Base-by-base conservation (phyloP, 352 stramenopile species). In the Phytophthora pistaciae region DNA sequence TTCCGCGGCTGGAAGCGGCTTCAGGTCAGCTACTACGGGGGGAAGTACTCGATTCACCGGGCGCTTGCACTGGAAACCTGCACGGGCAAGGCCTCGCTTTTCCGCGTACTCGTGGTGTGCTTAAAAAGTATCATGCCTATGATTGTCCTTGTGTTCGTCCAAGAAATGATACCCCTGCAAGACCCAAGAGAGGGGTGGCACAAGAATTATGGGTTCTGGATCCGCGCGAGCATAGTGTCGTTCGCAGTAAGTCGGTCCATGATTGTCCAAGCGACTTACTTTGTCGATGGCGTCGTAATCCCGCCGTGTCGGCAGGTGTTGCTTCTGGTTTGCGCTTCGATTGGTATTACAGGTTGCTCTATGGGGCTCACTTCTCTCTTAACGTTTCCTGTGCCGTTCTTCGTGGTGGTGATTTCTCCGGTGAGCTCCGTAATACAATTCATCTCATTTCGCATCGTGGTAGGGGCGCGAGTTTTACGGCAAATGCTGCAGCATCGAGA, bases 91-190 rank as follows among this genome's bases (percentile, higher is more conserved):
- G 27, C 48, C 9, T 54, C 48, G 9, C 48, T n/a, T 16, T 54
- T 54, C 11, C 48, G 20, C n/a, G 48, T 54, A 10, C 10, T 54
- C 0, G 1, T 31, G 14, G 48, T 54, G 21, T 54, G 48, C 20
- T 16, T 54, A n/a, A 29, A 29, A 31, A 31, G 7, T 18, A 2
- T 29, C 1, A 18, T 29, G n/a, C 48, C 48, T 3, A 54, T 54
- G 48, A 1, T 54, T 2, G 20, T 3, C 20, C 48, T 56, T 3
- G 49, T 56, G 10, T 4, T 29, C 13, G 49, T 18, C n/a, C 21
- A 56, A 33, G 49, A 55, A n/a, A n/a, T 55, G 23, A 55, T 55
- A 18, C 49, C 49, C n/a, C 49, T 56, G 5, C 49, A 56, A 33
- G 49, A 36, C 23, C 49, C 48, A 29, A 54, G 16, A n/a, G 20